Base-by-base conservation (phyloP, 1,139 yeast species). In the Geotrichum phurueaensis region DNA sequence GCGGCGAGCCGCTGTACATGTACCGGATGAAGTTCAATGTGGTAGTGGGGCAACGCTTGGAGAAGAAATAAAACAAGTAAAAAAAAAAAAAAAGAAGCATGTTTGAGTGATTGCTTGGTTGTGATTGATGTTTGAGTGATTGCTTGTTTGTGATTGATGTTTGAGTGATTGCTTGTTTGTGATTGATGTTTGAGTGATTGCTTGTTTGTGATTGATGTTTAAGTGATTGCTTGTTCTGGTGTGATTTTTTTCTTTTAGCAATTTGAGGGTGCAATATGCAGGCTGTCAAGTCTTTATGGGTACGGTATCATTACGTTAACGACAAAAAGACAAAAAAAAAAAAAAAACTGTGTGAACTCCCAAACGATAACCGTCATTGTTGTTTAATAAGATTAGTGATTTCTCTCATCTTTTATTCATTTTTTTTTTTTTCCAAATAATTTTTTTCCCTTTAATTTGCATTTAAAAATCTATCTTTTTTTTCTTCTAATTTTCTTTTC, bases 1-100 rank as follows among this genome's bases (percentile, higher is more conserved):
- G 64, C 20, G 68, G 67, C 3, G 57, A 54, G 29, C 51, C 51
- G 5, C 43, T 60, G 33, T 63, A 64, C 52, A 47, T 57, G 50
- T 58, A 62, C 10, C 60, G 58, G 27, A 60, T 61, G 54, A 60
- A 60, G 29, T 25, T 66, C 51, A 48, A 65, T 56, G 51, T 67
- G 18, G 65, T 63, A 22, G 61, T 59, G 22, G 69, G 67, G 15
- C 60, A 58, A 36, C 56, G 56, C 20, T 15, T 39, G 20, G 47
- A 39, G n/a, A 3, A 39, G 18, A n/a, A 39, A 39, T 15, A 4
- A 33, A 36, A 15, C 1, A 15, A 4, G 18, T n/a, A n/a, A n/a
- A n/a, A n/a, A n/a, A n/a, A n/a, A n/a, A n/a, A n/a, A n/a, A n/a
- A n/a, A n/a, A n/a, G n/a, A n/a, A n/a, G n/a, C n/a, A n/a, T n/a